A percentile compares a stretch with the other conserved stretches of the same genome.
Evolutionary conservation across 306 rosid genomes (phyloP).

Genomic region (Fragaria iinumae): DNA sequence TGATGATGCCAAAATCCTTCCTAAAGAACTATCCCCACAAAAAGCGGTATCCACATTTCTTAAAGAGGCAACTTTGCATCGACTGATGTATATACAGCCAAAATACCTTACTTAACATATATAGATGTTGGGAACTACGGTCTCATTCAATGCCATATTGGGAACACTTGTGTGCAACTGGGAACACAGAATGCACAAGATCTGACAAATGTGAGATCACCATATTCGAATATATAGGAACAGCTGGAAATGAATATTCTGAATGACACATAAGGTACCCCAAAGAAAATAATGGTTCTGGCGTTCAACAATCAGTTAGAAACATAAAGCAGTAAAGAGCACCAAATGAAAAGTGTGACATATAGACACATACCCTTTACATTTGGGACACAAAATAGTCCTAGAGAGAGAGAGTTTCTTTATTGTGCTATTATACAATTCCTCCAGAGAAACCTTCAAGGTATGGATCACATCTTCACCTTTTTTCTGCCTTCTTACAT

Average conservation of each 20-base stretch:
- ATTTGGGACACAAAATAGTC: conserved; percentile 52
- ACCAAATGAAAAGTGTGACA: not conserved
- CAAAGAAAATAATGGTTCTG: not conserved
- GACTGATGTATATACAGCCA: not conserved
- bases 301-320: not conserved
- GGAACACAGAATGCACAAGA: conserved; percentile 5
- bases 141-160: conserved; percentile 12
- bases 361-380: conserved; percentile 61
- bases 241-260: not conserved
- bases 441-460: conserved; percentile 78
- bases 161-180: conserved; percentile 13
- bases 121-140: conserved; percentile 7
- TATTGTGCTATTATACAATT: conserved; percentile 62
- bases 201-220: conserved; percentile 14
- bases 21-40: not conserved
- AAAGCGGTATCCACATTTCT: not conserved
- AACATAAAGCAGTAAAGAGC: not conserved
- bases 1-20: not conserved
- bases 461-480: conserved; percentile 79
- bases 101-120: conserved; percentile 8
- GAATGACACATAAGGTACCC: not conserved
- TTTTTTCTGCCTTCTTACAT: conserved; percentile 64
- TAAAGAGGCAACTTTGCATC: not conserved
- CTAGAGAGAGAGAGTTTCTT: conserved; percentile 71
- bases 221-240: conserved; percentile 7